Conservation (phyloP, 1,284 basidiomycete species). For the Wolfiporia cocos region DNA sequence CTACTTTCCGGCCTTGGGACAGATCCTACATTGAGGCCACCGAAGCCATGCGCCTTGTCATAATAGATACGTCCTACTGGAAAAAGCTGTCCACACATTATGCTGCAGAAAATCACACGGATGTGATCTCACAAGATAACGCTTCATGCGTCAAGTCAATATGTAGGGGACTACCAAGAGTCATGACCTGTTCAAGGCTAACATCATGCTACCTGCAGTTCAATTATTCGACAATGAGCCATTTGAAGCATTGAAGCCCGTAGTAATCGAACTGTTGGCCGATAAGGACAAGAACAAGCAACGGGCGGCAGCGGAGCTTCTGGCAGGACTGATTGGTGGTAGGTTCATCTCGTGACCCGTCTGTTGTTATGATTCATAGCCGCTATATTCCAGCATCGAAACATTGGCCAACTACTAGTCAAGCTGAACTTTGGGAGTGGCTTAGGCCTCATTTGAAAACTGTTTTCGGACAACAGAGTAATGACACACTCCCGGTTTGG, state of each 20-base stretch:
- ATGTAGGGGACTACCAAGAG: slow-evolving; percentile 35
- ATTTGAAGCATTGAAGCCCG: slow-evolving; percentile 47
- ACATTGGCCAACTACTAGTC: slow-evolving; percentile 78
- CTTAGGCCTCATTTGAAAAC: slow-evolving; percentile 62
- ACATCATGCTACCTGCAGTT: slow-evolving; percentile 33
- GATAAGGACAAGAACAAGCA: slow-evolving; percentile 78
- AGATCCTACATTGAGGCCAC: slow-evolving; percentile 39
- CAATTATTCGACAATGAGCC: slow-evolving; percentile 66
- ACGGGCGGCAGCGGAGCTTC: slow-evolving; percentile 81
- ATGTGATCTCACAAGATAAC: slow-evolving; percentile 55
- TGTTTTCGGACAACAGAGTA: slow-evolving; percentile 61
- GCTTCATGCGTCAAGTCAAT: slow-evolving; percentile 70
- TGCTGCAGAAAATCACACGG: slow-evolving; percentile 62
- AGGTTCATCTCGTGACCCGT: slow-evolving; percentile 8
- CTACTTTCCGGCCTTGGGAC: slow-evolving; percentile 56
- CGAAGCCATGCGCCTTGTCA: slow-evolving; percentile 38
- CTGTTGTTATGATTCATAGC: slow-evolving; percentile 3
- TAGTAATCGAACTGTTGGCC: slow-evolving; percentile 45
- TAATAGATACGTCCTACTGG: slow-evolving; percentile 48
- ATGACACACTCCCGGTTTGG: slow-evolving; percentile 65
- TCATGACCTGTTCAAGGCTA: slow-evolving; percentile 1
- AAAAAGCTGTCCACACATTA: slow-evolving; percentile 52
- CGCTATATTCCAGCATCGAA: slow-evolving; percentile 60
- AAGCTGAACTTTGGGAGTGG: slow-evolving; percentile 79
- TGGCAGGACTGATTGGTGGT: slow-evolving; percentile 76